phyloP scores from a whole-genome alignment of 306 rosid genomes.

The Vigna reflexopilosa region DNA sequence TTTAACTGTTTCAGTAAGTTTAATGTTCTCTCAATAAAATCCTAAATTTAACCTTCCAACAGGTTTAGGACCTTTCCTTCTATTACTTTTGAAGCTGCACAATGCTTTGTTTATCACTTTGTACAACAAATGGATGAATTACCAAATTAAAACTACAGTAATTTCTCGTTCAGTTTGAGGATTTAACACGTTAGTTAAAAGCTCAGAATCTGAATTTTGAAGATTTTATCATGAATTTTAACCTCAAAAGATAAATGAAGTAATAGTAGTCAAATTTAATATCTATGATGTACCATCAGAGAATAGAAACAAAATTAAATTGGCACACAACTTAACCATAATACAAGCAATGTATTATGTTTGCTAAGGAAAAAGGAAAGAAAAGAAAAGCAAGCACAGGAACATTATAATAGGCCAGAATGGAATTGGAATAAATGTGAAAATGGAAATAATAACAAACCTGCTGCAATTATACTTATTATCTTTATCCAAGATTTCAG shows the following conservation, averaged over 20 bases:
- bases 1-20: neutral
- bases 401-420: conserved; percentile 22
- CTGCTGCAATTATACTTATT: conserved; percentile 78
- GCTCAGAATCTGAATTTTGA: neutral
- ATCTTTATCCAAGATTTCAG: conserved; percentile 75
- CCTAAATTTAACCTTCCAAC: conserved; percentile 18
- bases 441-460: conserved; percentile 48
- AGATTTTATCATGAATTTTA: conserved; percentile 16
- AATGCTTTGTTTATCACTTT: neutral
- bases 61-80: neutral
- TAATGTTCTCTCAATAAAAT: conserved; percentile 17
- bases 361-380: neutral
- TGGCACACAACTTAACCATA: neutral
- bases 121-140: neutral
- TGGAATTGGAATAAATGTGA: neutral
- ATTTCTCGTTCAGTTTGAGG: conserved; percentile 11
- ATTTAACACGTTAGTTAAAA: neutral
- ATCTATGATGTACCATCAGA: conserved; percentile 1
- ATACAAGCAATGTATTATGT: conserved; percentile 17
- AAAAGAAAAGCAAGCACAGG: conserved; percentile 7
- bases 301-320: neutral
- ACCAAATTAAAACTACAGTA: neutral
- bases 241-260: conserved; percentile 11
- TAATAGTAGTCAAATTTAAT: neutral
- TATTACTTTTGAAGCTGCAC: neutral